Evolutionary conservation across 768 basidiomycete genomes (phyloP), one percentile per base, ranked within the genome.

Genomic region (Trametes sanguinea): DNA sequence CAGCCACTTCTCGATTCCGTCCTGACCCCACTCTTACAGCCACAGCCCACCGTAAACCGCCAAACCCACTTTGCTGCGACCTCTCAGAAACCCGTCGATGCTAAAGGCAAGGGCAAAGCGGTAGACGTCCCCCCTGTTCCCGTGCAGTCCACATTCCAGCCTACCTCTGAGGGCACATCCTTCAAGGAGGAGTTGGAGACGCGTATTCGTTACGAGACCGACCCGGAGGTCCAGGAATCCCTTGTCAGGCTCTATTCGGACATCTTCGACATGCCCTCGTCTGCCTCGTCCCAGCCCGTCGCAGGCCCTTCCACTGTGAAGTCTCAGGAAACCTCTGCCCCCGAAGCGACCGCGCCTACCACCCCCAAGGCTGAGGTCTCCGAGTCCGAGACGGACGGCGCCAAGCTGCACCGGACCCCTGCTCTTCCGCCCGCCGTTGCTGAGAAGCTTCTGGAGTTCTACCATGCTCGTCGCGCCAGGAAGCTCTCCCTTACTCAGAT

Each of bases 401-500:
- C 63, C 1, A n/a, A 56, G 7, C 62, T 67, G 2, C 58, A 67
- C 40, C 65, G 70, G 32, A 61, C 57, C 6, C 62, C 64, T 14
- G 68, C 65, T 2, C 47, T 67, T 42, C 59, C 70, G 5, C 62
- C 65, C 47, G 54, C 58, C 37, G 51, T 55, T 17, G 69, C 69
- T 30, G 60, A 54, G 35, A 64, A 62, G 46, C 62, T 70, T 13
- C 63, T 65, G 39, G 57, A 77, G 76, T 32, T 73, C 78, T 58
- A 68, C 78, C 54, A 72, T 73, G 56, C 65, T n/a, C 64, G 63
- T 17, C 66, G 60, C 37, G 61, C 54, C 17, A 52, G 67, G 62
- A 63, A 68, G n/a, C 75, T 75, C 27, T 74, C 82, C 5, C 61
- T 83, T n/a, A 71, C 75, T 22, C 70, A 74, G 35, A 76, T 85